A percentile compares a stretch with the other conserved stretches of the same genome.
Conservation (phyloP, 257 asterid genomes). For the Solanum bukasovii region DNA sequence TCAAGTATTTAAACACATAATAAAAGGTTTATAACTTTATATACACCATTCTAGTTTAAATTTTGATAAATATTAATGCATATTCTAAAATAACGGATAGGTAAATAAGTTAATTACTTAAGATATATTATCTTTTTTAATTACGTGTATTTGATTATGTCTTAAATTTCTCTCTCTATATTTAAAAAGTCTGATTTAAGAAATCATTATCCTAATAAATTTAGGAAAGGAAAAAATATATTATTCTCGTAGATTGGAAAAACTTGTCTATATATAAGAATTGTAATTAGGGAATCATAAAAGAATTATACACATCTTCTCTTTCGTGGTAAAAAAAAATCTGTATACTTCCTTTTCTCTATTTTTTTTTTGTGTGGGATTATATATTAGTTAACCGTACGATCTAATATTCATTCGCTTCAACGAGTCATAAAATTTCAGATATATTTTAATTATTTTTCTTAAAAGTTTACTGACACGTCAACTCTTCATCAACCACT, state of each 20-base stretch:
- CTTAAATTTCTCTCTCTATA: background rate
- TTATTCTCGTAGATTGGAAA: no score
- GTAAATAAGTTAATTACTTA: background rate
- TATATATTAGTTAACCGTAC: no score
- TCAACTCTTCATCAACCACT: background rate
- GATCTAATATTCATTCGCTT: background rate
- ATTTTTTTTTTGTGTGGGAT: no score
- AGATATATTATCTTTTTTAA: background rate
- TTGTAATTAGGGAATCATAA: background rate
- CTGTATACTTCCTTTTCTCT: background rate
- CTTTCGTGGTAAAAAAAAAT: no score
- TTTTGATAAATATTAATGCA: background rate
- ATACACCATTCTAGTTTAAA: no score
- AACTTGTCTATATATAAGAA: background rate
- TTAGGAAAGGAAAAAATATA: background rate
- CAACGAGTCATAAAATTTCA: no score
- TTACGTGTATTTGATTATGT: background rate
- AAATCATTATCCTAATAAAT: background rate
- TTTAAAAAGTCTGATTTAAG: background rate
- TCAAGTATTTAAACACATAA: background rate
- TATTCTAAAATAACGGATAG: background rate
- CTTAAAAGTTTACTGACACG: background rate
- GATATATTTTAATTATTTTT: background rate
- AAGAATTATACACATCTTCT: no score
- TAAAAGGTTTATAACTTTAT: no score